Percentiles rank a stretch among this genome's conserved stretches.
Evolutionary conservation across 2,329 filamentous ascomycete species (phyloP).

Genomic region (Colletotrichum chlorophyti): DNA sequence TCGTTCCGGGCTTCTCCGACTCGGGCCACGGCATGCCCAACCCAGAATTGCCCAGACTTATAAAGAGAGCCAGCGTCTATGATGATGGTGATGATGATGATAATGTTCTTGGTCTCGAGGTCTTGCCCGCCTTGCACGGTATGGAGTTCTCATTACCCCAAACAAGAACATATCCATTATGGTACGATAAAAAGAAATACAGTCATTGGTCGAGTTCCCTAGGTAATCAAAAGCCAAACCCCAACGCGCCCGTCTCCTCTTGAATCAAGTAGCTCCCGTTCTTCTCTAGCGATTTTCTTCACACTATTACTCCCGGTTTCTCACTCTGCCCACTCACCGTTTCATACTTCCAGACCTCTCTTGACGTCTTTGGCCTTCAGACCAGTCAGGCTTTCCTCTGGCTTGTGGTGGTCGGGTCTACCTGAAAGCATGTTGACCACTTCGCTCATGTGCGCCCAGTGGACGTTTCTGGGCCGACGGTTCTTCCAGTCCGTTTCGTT

Average conservation of each 20-base stretch:
- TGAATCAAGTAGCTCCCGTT: conserved; percentile 13
- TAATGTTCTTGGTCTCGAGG: too few species aligned
- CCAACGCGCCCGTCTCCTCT: conserved; percentile 15
- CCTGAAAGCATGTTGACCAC: conserved; percentile 87
- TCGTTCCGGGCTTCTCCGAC: too few species aligned
- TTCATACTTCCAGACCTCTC: conserved; percentile 48
- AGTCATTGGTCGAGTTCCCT: conserved; percentile 16
- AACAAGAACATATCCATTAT: too few species aligned
- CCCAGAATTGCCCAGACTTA: too few species aligned
- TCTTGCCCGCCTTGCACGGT: too few species aligned
- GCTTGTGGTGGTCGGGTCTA: conserved; percentile 60
- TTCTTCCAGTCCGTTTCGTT: conserved; percentile 93
- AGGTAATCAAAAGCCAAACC: conserved; percentile 23
- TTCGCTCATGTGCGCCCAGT: conserved; percentile 82
- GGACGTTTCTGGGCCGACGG: conserved; percentile 81
- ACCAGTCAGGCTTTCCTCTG: conserved; percentile 58
- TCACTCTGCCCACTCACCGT: background rate
- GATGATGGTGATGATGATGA: too few species aligned
- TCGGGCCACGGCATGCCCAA: too few species aligned
- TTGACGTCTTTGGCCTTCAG: conserved; percentile 66
- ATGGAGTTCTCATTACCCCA: too few species aligned
- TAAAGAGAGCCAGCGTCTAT: too few species aligned
- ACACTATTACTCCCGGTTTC: background rate
- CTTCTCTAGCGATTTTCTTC: conserved; percentile 2
- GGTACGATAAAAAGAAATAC: conserved; percentile 10